Evolutionary conservation across 768 basidiomycete species (phyloP).

Genomic region (Pluteus cervinus): DNA sequence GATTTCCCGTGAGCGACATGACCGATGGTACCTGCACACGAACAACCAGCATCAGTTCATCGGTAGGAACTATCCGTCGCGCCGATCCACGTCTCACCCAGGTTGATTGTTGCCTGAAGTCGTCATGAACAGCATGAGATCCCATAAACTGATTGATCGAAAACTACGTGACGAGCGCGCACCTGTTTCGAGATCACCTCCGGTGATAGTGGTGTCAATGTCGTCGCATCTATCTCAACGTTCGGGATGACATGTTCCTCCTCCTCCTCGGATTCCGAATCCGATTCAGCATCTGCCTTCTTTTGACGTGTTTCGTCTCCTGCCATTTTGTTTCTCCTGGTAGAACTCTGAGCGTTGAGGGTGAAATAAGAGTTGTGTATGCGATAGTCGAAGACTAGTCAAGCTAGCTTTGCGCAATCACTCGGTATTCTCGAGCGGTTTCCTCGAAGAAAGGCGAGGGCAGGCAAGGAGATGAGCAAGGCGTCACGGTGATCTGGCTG

Average conservation of each 20-base stretch:
- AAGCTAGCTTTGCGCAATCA: too few species aligned
- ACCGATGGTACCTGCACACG: slow-evolving; percentile 82
- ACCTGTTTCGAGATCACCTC: slow-evolving; percentile 92
- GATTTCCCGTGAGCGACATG: slow-evolving; percentile 99
- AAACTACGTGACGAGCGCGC: slow-evolving; percentile 15
- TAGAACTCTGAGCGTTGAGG: slow-evolving; percentile 6
- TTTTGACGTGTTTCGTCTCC: slow-evolving; percentile 65
- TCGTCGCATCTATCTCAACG: slow-evolving; percentile 75
- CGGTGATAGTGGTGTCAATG: slow-evolving; percentile 82
- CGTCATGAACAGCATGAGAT: slow-evolving; percentile 7
- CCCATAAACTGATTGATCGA: neutral
- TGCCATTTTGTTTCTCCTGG: slow-evolving; percentile 50
- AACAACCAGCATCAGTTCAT: neutral
- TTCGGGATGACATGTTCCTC: slow-evolving; percentile 49
- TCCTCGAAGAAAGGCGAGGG: too few species aligned
- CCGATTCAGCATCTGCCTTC: slow-evolving; percentile 59
- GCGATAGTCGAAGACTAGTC: slow-evolving; percentile 7
- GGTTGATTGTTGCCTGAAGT: slow-evolving; percentile 89
- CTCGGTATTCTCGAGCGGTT: too few species aligned
- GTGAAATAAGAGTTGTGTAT: slow-evolving; percentile 3
- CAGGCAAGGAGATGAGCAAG: too few species aligned
- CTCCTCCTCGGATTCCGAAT: slow-evolving; percentile 63
- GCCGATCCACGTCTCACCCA: slow-evolving; percentile 53
- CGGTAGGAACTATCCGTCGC: slow-evolving; percentile 1
- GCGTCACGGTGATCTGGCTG: too few species aligned